Evolutionary conservation across 805 yeast species (phyloP).

Genomic region (Soucietia sequanensis): DNA sequence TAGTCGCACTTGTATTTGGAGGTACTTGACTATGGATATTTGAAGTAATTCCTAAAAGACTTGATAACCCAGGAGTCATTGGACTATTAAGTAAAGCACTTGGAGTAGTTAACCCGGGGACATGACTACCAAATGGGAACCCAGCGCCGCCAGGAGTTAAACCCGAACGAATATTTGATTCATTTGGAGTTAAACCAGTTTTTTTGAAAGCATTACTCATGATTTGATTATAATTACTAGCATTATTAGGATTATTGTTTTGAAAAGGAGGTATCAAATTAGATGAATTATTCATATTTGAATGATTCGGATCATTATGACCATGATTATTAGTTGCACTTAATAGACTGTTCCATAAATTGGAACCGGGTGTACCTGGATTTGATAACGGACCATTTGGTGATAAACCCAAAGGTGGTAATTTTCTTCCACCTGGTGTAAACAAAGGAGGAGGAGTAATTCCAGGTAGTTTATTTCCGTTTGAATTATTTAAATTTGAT

Average conservation of each 20-base stretch:
- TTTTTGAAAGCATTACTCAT: conserved; percentile 32
- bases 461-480: conserved; percentile 28
- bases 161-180: conserved; percentile 68
- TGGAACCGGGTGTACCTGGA: conserved; percentile 53
- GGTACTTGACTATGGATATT: background rate
- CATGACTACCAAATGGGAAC: conserved; percentile 34
- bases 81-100: conserved; percentile 40
- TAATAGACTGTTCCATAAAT: conserved; percentile 47
- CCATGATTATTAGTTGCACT: conserved; percentile 34
- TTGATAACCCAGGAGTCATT: conserved; percentile 48
- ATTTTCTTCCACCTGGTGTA: conserved; percentile 59
- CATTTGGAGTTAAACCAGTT: conserved; percentile 75
- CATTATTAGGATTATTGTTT: conserved; percentile 4
- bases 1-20: background rate
- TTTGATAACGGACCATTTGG: conserved; percentile 43
- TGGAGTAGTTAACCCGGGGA: conserved; percentile 40
- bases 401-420: conserved; percentile 52
- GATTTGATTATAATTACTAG: conserved; percentile 23
- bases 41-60: conserved; percentile 32
- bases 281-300: background rate
- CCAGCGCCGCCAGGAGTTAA: conserved; percentile 56
- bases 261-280: conserved; percentile 1
- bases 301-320: background rate
- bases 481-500: conserved; percentile 18
- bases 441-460: conserved; percentile 48